Evolutionary conservation across 352 stramenopile species (phyloP), one percentile per base, ranked within the genome.

Genomic region (Globisporangium recalcitrans): DNA sequence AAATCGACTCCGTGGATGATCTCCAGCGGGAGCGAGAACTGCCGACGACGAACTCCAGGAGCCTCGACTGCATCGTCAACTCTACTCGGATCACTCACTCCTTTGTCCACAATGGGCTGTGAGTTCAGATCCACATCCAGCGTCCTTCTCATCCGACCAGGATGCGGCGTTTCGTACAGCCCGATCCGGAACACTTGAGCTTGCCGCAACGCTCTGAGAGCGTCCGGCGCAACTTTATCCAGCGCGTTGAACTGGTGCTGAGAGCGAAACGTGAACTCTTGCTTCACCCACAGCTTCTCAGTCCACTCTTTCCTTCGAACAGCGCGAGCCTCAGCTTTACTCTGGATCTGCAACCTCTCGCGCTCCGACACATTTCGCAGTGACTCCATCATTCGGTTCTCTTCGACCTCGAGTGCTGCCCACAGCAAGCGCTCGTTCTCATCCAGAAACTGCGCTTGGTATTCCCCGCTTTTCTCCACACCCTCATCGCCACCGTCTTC

Each of bases 351-450:
- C 54, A 83, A 60, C 0, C 58, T 66, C 55, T 89, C 80, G 10
- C 77, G 74, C 27, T 38, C 62, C 0, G 58, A 63, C 1, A 88
- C 71, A 19, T 89, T 74, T 21, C 74, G 75, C 3, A 92, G 54
- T 5, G 70, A 77, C 26, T 87, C 82, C 24, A 85, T 40, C 78
- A 92, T 88, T 1, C 83, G 70, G 42, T 89, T 91, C 42, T 93
- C 84, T 66, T 95, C 86, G 0, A 95, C 86, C 68, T 93, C 82
- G 1, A 91, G 71, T 10, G 80, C 82, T 52, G 86, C 86, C 75
- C 77, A 89, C 21, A 93, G 54, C 3, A 88, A 72, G 1, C 75
- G 73, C 46, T 90, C 80, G 26, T 66, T 67, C 0, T 80, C 73
- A 24, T 93, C 80, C 42, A 73, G 60, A 51, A 58, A 53, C 44